Base-by-base conservation (phyloP, 2,329 filamentous ascomycete genomes). In the Aspergillus unguis region DNA sequence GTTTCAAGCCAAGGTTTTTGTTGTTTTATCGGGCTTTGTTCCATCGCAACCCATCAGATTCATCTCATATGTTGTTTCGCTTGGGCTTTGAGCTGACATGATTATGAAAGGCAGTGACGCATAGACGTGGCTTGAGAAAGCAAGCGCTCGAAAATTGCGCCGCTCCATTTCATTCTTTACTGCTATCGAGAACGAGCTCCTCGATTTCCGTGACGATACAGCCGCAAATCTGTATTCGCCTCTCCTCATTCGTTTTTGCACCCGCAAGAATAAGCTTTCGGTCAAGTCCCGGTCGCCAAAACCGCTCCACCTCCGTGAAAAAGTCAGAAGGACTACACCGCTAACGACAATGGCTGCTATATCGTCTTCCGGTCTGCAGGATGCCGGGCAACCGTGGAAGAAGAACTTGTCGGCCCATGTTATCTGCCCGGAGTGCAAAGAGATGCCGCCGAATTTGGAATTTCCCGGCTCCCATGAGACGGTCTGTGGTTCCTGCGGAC, bases 401-500 rank as follows among this genome's bases (percentile, higher is more conserved):
- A 87, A 96, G 71, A 94, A 97, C 62, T 81, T 97, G 54, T 95
- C 90, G 70, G 87, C 90, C 66, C 85, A 86, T 60, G 75, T 97
- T 58, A 86, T 90, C 59, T 99, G 94, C 71, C 87, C 84, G 11
- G 92, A 99, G 68, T 99, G 94, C 79, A 87, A 87, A 66, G 90
- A 96, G 67, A 81, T 85, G 49, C 94, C 94, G n/a, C 92, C 94
- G 4, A 92, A 96, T 59, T 79, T 99, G 33, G 83, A 94, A 42
- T 94, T 97, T 68, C 94, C 97, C 70, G 94, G 92, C 68, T 91
- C 91, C 5, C 88, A 86, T 59, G 94, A 99, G 71, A 89, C 95
- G 70, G 90, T 99, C 50, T 99, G 94, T 70, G 88, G 83, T 53
- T 90, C 87, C 56, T 99, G 94, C 66, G 94, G 94, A 35, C 80